Evolutionary conservation across 345 rosid genomes (phyloP).

Genomic region (Aethionema arabicum): DNA sequence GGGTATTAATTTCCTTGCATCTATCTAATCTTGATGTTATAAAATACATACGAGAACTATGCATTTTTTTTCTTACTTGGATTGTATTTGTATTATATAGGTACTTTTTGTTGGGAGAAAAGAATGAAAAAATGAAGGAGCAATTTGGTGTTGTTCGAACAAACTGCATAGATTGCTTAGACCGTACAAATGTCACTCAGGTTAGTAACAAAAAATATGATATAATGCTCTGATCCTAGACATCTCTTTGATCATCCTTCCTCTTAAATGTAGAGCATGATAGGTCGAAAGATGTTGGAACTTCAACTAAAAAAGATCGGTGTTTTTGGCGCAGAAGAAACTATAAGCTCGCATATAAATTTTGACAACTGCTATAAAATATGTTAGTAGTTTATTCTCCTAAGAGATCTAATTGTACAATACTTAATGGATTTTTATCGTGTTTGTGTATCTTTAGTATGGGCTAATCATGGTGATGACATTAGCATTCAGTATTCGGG

Average conservation of each 20-base stretch:
- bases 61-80: background rate
- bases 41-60: background rate
- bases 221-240: conserved; percentile 14
- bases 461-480: conserved; percentile 99
- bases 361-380: conserved; percentile 84
- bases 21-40: conserved; percentile 5
- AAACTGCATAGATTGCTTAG: conserved; percentile 98
- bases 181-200: conserved; percentile 98
- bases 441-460: conserved; percentile 55
- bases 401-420: conserved; percentile 16
- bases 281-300: conserved; percentile 86
- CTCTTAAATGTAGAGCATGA: conserved; percentile 74
- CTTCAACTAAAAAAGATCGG: conserved; percentile 88
- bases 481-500: conserved; percentile 97
- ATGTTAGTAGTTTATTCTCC: conserved; percentile 49
- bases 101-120: conserved; percentile 81
- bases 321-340: conserved; percentile 89
- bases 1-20: conserved; percentile 52
- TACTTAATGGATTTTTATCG: conserved; percentile 17
- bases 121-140: conserved; percentile 93
- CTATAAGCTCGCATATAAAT: conserved; percentile 71
- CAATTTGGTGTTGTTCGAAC: conserved; percentile 92
- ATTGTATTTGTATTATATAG: conserved; percentile 40
- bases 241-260: conserved; percentile 22
- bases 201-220: conserved; percentile 41